Evolutionary conservation across 495 filamentous ascomycete genomes (phyloP).

Genomic region (Aspergillus nanangensis): DNA sequence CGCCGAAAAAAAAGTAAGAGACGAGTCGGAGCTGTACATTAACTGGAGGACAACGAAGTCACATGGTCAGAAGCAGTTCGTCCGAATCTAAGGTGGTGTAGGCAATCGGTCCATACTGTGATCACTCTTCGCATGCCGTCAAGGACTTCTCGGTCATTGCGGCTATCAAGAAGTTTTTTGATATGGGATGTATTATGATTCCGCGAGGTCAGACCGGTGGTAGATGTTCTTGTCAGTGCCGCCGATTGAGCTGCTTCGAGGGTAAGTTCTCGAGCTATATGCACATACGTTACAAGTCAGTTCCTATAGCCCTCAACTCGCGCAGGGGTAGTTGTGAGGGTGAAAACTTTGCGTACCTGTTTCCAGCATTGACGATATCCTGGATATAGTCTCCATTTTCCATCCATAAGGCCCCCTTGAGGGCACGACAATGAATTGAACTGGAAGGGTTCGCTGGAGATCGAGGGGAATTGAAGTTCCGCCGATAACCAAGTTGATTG

Average conservation of each 20-base stretch:
- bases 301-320: neutral
- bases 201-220: conserved; percentile 36
- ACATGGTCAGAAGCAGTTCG: conserved; percentile 14
- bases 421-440: conserved; percentile 9
- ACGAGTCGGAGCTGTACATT: conserved; percentile 84
- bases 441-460: conserved; percentile 6
- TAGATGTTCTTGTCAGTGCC: conserved; percentile 38
- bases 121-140: conserved; percentile 90
- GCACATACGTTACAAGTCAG: conserved; percentile 19
- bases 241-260: conserved; percentile 91
- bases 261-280: conserved; percentile 85
- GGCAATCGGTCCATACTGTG: conserved; percentile 54
- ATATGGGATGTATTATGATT: conserved; percentile 59
- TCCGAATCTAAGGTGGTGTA: too few relatives aligned
- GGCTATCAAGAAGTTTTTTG: conserved; percentile 90
- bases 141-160: conserved; percentile 87
- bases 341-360: conserved; percentile 55
- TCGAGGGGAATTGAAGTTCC: conserved; percentile 7
- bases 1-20: conserved; percentile 83
- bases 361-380: conserved; percentile 89
- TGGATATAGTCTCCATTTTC: conserved; percentile 90
- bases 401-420: conserved; percentile 19
- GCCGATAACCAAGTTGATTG: neutral
- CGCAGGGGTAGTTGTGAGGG: neutral
- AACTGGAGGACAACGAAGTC: too few relatives aligned